Conservation (phyloP, 2,329 filamentous ascomycete species). For the Colletotrichum tabaci region DNA sequence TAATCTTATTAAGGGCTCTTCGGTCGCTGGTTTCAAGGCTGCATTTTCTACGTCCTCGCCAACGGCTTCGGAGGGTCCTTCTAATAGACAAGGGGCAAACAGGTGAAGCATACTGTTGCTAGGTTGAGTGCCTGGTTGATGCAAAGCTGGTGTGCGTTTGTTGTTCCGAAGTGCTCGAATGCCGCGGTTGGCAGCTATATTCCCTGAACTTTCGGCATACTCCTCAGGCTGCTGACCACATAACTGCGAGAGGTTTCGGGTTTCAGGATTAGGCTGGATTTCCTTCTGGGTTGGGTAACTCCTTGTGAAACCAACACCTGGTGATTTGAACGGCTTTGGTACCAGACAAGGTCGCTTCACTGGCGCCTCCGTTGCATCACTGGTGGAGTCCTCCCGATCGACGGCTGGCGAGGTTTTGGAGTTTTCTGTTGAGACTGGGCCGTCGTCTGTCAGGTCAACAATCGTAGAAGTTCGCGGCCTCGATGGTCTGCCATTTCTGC, state of each 20-base stretch:
- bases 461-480: not conserved
- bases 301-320: not conserved
- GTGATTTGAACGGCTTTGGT: not conserved
- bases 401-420: not conserved
- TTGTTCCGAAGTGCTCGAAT: not conserved
- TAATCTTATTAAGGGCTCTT: not conserved
- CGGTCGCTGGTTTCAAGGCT: not conserved
- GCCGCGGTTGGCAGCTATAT: not conserved
- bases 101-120: not conserved
- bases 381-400: not conserved
- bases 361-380: not conserved
- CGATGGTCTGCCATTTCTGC: not conserved
- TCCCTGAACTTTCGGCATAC: not conserved
- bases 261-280: not conserved
- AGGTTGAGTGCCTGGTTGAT: not conserved
- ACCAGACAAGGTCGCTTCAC: not conserved
- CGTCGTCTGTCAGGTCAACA: not conserved
- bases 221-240: not conserved
- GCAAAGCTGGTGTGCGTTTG: not conserved
- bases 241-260: not conserved
- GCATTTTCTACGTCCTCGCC: not conserved
- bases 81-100: not conserved
- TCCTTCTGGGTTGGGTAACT: not conserved
- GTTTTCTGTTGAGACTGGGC: not conserved
- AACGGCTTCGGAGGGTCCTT: not conserved